phyloP scores from a whole-genome alignment of 208 protist genomes.

The Trypanosoma cruzi region DNA sequence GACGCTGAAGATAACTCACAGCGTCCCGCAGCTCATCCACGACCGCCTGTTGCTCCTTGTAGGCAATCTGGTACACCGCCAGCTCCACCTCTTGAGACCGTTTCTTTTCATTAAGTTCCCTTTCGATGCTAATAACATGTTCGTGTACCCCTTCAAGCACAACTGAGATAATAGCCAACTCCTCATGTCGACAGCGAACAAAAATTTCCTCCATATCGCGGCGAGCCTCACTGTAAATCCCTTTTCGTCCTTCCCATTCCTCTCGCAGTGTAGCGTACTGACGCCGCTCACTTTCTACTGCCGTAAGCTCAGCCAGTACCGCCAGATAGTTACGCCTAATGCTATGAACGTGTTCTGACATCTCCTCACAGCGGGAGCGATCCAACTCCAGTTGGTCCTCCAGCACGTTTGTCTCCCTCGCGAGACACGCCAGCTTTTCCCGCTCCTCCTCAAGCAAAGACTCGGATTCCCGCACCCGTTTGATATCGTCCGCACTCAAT shows the following conservation, averaged over 20 bases:
- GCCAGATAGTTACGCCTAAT: slow-evolving; percentile 43
- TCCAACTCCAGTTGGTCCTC: slow-evolving; percentile 31
- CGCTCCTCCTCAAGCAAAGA: slow-evolving; percentile 32
- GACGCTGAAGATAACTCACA: slow-evolving; percentile 25
- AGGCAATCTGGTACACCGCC: slow-evolving; percentile 71
- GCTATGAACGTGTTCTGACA: slow-evolving; percentile 46
- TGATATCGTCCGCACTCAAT: slow-evolving; percentile 42
- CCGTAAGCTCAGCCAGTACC: slow-evolving; percentile 20
- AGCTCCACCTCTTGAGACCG: slow-evolving; percentile 62
- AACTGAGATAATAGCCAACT: slow-evolving; percentile 38
- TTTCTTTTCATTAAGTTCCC: slow-evolving; percentile 41
- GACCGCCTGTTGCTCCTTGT: slow-evolving; percentile 72
- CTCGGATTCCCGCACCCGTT: slow-evolving; percentile 42
- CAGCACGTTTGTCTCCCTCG: slow-evolving; percentile 29
- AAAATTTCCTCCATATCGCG: slow-evolving; percentile 7
- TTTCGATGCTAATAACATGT: slow-evolving; percentile 18
- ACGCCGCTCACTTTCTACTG: slow-evolving; percentile 25
- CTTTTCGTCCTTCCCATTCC: slow-evolving; percentile 34
- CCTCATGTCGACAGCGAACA: slow-evolving; percentile 32
- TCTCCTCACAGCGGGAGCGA: slow-evolving; percentile 32
- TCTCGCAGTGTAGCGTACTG: slow-evolving; percentile 26
- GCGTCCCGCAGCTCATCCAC: slow-evolving; percentile 46
- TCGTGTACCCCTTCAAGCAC: slow-evolving; percentile 31
- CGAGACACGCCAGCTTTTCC: slow-evolving; percentile 17
- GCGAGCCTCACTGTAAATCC: slow-evolving; percentile 28